Base-by-base conservation (phyloP, 2,329 filamentous ascomycete genomes). In the Thelonectria blattea region DNA sequence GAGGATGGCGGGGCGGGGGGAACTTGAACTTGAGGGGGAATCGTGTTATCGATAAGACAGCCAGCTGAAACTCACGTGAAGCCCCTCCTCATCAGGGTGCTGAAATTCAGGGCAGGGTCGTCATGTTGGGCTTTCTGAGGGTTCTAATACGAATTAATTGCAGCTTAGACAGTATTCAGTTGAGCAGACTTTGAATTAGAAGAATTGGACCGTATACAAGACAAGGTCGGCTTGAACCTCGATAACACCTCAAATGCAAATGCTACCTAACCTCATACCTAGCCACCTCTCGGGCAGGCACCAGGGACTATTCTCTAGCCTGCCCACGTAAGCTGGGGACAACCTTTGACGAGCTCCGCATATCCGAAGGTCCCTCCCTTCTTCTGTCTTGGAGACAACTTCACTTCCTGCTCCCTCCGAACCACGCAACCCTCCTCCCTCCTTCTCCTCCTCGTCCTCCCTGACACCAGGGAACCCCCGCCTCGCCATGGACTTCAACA, bases 401-500 rank as follows among this genome's bases (percentile, higher is more conserved):
- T 37, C 11, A 5, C 3, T 14, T 37, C 34, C 34, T 37, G 12
- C 11, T 37, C 12, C 34, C 11, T 15, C 12, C 34, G 15, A 37
- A 37, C 34, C 34, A 12, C 34, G 34, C 34, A 37, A 37, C 9
- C 27, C 27, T 10, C 27, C 27, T 30, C 34, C 15, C 32, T 3
- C 32, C n/a, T n/a, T n/a, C n/a, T n/a, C n/a, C n/a, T n/a, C n/a
- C n/a, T n/a, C n/a, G n/a, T 34, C 32, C 12, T 34, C 32, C 32
- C 32, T 10, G 32, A 3, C 32, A 12, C 39, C 39, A 42, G 39
- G 39, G 5, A 52, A 9, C n/a, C 48, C 12, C 58, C 48, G 65
- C 37, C 27, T 30, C 27, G 27, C 27, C 63, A 89, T 89, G 86
- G 85, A 86, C 65, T 89, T 89, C 77, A 87, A 88, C 75, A 86